phyloP scores from a whole-genome alignment of 176 grass and related monocot genomes.

The Phoenix dactylifera region DNA sequence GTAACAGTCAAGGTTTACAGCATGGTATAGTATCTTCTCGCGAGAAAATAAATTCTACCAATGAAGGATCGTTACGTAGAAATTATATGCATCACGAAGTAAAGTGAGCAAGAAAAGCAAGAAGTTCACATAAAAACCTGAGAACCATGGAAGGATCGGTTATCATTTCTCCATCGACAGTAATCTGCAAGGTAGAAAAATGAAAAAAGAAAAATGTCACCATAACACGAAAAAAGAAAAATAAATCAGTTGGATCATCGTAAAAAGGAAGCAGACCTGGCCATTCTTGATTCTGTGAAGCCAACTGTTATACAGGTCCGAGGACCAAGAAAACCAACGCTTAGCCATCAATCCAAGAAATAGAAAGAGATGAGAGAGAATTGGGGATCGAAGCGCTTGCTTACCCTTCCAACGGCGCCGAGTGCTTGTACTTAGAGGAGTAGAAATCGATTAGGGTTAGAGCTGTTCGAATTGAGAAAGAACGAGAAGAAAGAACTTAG shows the following conservation, averaged over 20 bases:
- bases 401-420: constrained; percentile 62
- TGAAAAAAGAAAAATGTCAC: neutral
- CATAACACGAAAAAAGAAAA: neutral
- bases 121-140: constrained; percentile 22
- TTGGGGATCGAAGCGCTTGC: constrained; percentile 4
- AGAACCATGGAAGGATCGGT: constrained; percentile 41
- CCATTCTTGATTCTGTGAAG: constrained; percentile 77
- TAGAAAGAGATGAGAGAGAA: neutral
- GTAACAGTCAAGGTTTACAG: no score
- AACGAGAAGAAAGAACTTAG: neutral
- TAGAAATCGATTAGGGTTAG: constrained; percentile 64
- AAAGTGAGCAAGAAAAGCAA: neutral
- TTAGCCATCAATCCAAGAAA: neutral
- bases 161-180: constrained; percentile 44
- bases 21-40: no score
- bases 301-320: constrained; percentile 41
- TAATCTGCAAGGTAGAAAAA: constrained; percentile 45
- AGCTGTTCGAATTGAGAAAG: constrained; percentile 10
- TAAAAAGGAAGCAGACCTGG: constrained; percentile 37
- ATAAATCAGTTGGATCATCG: neutral
- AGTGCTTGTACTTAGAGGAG: constrained; percentile 60
- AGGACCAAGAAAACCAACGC: no score
- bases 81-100: neutral
- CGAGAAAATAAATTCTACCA: no score
- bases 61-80: no score